These are phyloP conservation scores for Detonula confervacea DNA, from an alignment of 352 stramenopile genomes.

Conservation along the genomic window DNA sequence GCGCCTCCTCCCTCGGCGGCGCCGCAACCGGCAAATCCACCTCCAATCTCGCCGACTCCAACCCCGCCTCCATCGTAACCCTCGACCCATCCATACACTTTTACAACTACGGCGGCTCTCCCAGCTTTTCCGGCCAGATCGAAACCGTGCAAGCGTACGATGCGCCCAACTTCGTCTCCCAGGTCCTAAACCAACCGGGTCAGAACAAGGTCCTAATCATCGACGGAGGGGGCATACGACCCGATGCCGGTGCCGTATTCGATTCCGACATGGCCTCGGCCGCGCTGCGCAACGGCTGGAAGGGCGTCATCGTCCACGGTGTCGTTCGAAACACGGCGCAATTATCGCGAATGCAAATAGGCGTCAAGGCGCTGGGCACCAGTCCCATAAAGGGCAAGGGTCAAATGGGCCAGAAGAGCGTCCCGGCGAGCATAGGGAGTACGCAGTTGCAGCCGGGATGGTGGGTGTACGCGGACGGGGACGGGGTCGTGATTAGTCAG, in stretches of 20 bases:
- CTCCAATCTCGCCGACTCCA: conserved; percentile 33
- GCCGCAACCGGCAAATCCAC: conserved; percentile 21
- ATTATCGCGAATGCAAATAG: conserved; percentile 34
- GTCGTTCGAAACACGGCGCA: conserved; percentile 42
- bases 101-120: conserved; percentile 42
- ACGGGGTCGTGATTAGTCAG: conserved; percentile 60
- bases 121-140: conserved; percentile 52
- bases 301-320: conserved; percentile 62
- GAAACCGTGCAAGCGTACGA: conserved; percentile 57
- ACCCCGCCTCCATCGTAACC: conserved; percentile 34
- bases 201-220: conserved; percentile 57
- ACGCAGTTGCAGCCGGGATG: conserved; percentile 37
- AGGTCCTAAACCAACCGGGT: conserved; percentile 49
- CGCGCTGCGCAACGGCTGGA: conserved; percentile 55
- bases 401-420: conserved; percentile 28
- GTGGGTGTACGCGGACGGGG: conserved; percentile 54
- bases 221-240: conserved; percentile 47
- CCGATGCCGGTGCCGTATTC: conserved; percentile 46
- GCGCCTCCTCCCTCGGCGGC: too few relatives aligned
- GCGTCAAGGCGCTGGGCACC: conserved; percentile 60
- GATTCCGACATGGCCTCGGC: conserved; percentile 39
- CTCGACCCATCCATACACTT: conserved; percentile 45
- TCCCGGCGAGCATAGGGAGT: conserved; percentile 24
- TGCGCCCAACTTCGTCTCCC: conserved; percentile 38
- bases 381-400: conserved; percentile 46